Evolutionary conservation across 2,329 filamentous ascomycete species (phyloP), one percentile per base, ranked within the genome.

Genomic region (Teratosphaeriaceae sp.): DNA sequence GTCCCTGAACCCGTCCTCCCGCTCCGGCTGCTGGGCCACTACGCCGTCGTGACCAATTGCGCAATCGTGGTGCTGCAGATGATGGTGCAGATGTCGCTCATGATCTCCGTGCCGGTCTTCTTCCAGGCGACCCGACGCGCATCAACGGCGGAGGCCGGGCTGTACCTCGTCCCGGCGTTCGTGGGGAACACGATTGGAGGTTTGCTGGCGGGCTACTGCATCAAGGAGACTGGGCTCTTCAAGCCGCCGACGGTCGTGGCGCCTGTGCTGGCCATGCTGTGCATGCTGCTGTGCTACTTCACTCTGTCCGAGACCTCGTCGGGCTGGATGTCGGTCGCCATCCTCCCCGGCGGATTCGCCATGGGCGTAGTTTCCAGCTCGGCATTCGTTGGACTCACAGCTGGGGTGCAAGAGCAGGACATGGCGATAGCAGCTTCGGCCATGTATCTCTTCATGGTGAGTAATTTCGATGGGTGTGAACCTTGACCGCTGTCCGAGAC

Each of bases 31-130:
- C 65, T 83, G 12, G 58, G 56, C 4, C 65, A 74, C 13, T 65
- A 70, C 34, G 74, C 78, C 39, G 72, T 79, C 0, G 62, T 79
- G 3, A 65, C 72, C 1, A 71, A 74, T 0, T 78, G 77, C 44
- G 45, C 74, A 0, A 73, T 80, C 27, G 67, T 70, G 18, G 64
- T 66, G 2, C 62, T 75, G 0, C 80, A 84, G 48, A 63, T 68
- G 1, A 69, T 71, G 1, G 76, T 79, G 0, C 83, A 86, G 53
- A 60, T 79, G 7, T 74, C 71, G 1, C 72, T 79, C 56, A 80
- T 85, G 75, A 81, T 79, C 42, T 73, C 74, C 0, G 73, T 85
- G 0, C 83, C 83, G 0, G 61, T 86, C 0, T 86, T 86, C 62
- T 87, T 86, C 49, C 78, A 84, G 44, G 74, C 82, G 1, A 81